Evolutionary conservation across 257 asterid genomes (phyloP).

Genomic region (Solanum gandarillasii): DNA sequence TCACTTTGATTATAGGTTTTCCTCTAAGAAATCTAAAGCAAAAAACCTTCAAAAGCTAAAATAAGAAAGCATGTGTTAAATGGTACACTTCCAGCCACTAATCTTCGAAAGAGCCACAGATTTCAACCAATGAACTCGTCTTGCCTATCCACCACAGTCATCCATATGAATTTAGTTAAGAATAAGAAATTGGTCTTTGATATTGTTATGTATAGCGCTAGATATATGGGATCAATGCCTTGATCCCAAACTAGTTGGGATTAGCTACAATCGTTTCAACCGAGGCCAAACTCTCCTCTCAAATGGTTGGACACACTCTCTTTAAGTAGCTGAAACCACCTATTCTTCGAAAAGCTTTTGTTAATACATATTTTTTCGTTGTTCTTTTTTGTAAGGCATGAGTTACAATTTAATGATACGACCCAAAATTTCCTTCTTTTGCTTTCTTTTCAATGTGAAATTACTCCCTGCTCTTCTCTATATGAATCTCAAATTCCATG

Average conservation of each 20-base stretch:
- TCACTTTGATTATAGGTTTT: neutral
- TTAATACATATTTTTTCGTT: neutral
- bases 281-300: neutral
- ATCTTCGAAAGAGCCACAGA: neutral
- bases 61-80: neutral
- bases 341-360: neutral
- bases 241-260: neutral
- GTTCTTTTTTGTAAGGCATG: neutral
- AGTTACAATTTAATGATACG: neutral
- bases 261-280: neutral
- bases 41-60: neutral
- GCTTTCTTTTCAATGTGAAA: too few species aligned
- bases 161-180: neutral
- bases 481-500: too few species aligned
- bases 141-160: neutral
- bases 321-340: neutral
- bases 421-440: too few species aligned
- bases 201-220: neutral
- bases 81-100: neutral
- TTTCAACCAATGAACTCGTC: neutral
- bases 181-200: neutral
- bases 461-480: too few species aligned
- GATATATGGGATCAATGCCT: neutral
- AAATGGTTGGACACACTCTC: neutral
- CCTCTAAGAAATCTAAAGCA: neutral